phyloP scores from a whole-genome alignment of 2,329 filamentous ascomycete genomes.

The Plenodomus lindquistii region DNA sequence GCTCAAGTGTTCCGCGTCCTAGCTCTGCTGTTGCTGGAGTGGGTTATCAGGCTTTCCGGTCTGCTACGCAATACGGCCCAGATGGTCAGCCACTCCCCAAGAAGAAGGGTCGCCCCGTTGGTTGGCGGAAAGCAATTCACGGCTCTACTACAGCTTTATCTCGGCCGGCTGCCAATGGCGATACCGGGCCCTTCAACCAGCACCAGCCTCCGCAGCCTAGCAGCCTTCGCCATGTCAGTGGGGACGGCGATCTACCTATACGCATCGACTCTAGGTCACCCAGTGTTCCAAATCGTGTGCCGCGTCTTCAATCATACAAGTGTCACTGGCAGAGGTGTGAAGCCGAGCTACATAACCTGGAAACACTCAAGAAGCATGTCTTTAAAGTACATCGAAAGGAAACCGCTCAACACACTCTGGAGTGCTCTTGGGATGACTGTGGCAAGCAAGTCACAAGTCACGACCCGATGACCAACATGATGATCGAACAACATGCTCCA shows the following conservation, averaged over 20 bases:
- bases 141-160: constrained; percentile 38
- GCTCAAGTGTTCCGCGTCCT: constrained; percentile 28
- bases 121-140: constrained; percentile 55
- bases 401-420: constrained; percentile 39
- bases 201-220: constrained; percentile 28
- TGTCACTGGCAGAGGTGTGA: constrained; percentile 63
- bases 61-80: constrained; percentile 27
- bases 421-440: constrained; percentile 55
- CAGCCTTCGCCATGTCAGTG: constrained; percentile 26
- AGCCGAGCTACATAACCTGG: constrained; percentile 64
- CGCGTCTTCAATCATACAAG: constrained; percentile 53
- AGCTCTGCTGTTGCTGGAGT: constrained; percentile 19
- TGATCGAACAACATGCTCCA: constrained; percentile 22
- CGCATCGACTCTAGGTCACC: constrained; percentile 37
- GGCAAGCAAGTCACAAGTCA: constrained; percentile 26
- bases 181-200: constrained; percentile 11
- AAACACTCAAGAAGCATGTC: constrained; percentile 62
- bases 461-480: constrained; percentile 28
- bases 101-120: constrained; percentile 54
- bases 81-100: constrained; percentile 45
- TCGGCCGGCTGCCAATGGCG: constrained; percentile 26
- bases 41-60: constrained; percentile 51
- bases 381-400: constrained; percentile 57
- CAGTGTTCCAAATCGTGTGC: constrained; percentile 30
- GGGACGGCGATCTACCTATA: constrained; percentile 21